These are phyloP conservation scores for Cercophora samala DNA, from an alignment of 495 filamentous ascomycete genomes.

Conservation along the genomic window DNA sequence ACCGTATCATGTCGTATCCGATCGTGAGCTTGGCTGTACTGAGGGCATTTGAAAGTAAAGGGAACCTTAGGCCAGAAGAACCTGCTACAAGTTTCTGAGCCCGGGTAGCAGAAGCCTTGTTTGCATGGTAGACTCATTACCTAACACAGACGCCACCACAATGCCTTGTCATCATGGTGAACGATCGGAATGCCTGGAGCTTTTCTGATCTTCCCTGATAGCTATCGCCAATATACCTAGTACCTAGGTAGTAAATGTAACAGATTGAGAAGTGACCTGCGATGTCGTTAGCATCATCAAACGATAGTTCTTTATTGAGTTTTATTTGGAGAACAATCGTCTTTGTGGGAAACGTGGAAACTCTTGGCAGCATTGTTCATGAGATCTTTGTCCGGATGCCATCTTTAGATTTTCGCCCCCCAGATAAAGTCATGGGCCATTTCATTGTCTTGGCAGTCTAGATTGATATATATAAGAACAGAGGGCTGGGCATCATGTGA, in stretches of 20 bases:
- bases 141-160: no score
- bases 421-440: not conserved
- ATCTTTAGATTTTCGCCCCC: not conserved
- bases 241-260: not conserved
- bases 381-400: not conserved
- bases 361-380: not conserved
- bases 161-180: no score
- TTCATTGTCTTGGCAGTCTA: not conserved
- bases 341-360: not conserved
- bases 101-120: no score
- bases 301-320: not conserved
- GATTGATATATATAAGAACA: not conserved
- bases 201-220: no score
- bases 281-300: not conserved
- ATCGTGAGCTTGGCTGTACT: conserved; percentile 59
- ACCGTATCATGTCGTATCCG: conserved; percentile 51
- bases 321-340: not conserved
- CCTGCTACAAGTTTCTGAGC: no score
- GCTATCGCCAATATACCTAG: no score
- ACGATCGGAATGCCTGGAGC: no score
- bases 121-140: no score
- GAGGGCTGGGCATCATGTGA: not conserved
- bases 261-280: not conserved
- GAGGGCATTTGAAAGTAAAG: conserved; percentile 50
- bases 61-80: not conserved